A percentile compares a stretch with the other conserved stretches of the same genome.
These are phyloP conservation scores for Cercophora scortea DNA, from an alignment of 495 filamentous ascomycete genomes.

Conservation along the genomic window DNA sequence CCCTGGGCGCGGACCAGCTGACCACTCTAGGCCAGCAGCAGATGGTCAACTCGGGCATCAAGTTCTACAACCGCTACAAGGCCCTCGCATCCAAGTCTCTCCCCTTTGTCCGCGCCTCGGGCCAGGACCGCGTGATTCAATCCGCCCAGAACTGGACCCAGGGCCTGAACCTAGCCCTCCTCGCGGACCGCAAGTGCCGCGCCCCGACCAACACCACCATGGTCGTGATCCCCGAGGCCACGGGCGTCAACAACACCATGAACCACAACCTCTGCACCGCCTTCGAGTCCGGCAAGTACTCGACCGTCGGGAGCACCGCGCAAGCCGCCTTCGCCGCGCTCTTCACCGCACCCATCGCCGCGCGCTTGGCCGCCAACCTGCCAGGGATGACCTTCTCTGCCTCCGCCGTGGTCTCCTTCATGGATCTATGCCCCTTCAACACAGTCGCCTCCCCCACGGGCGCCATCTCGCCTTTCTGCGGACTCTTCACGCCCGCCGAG, in stretches of 20 bases:
- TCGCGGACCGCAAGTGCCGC: conserved; percentile 15
- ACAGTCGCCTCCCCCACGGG: conserved; percentile 47
- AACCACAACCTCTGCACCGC: conserved; percentile 59
- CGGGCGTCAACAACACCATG: conserved; percentile 67
- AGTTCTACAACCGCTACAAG: conserved; percentile 65
- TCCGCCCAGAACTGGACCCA: conserved; percentile 66
- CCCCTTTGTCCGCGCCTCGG: conserved; percentile 68
- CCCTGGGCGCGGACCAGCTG: conserved; percentile 66
- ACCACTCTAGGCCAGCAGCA: conserved; percentile 64
- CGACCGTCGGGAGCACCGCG: conserved; percentile 38
- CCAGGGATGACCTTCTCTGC: conserved; percentile 45
- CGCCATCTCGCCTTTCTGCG: conserved; percentile 57
- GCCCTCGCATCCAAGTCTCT: conserved; percentile 35
- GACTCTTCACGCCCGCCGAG: conserved; percentile 59
- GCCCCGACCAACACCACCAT: conserved; percentile 50
- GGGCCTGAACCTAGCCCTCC: conserved; percentile 58
- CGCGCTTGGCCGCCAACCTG: conserved; percentile 55
- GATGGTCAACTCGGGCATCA: conserved; percentile 64
- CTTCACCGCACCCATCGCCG: conserved; percentile 54
- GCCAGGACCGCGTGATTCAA: conserved; percentile 61
- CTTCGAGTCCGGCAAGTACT: conserved; percentile 47
- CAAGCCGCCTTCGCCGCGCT: conserved; percentile 44
- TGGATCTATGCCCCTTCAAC: conserved; percentile 82
- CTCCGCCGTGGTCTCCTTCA: conserved; percentile 55
- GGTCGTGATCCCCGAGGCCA: conserved; percentile 56